Base-by-base conservation (phyloP, 2,329 filamentous ascomycete species). In the Fusarium staphyleae region DNA sequence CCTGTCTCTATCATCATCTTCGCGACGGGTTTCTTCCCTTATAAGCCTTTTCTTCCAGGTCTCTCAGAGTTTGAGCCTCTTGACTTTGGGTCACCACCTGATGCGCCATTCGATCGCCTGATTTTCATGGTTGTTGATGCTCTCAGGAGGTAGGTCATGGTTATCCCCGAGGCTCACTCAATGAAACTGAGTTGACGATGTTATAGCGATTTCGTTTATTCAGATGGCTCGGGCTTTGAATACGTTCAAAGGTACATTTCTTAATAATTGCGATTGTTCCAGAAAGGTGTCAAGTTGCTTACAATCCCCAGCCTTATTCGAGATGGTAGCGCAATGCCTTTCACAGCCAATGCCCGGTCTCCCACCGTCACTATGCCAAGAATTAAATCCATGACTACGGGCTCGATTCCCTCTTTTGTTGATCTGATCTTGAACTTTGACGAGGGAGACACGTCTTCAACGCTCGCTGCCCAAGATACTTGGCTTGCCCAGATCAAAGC, bases 71-170 rank as follows among this genome's bases (percentile, higher is more conserved):
- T 87, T 73, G 81, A 85, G 57, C 68, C 81, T 42, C 70, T 83
- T 22, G 75, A 79, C 39, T 80, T 82, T 76, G 85, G 78, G 15
- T 68, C 75, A 39, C 81, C 81, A 6, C 86, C 89, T 3, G 74
- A 80, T 41, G 82, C 90, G 28, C 86, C 89, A 0, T 99, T 99
- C 72, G 87, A 98, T 74, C 92, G 88, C 68, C 79, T 98, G 46
- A 81, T 99, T 47, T 97, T 99, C 73, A 98, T 99, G 93, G 92
- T 99, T 6, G 89, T 99, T 22, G 95, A 99, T 82, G 93, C 95
- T 18, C 75, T 99, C 72, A 84, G 93, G 74, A 96, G 90, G 90
- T 92, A 81, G 36, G 48, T 16, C 22, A 44, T 28, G 15, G 35
- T 37, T 16, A 51, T 22, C 22, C 36, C 40, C 28, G 8, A 13